Evolutionary conservation across 257 asterid species (phyloP), one percentile per base, ranked within the genome.

Genomic region (Eustoma russellianum): DNA sequence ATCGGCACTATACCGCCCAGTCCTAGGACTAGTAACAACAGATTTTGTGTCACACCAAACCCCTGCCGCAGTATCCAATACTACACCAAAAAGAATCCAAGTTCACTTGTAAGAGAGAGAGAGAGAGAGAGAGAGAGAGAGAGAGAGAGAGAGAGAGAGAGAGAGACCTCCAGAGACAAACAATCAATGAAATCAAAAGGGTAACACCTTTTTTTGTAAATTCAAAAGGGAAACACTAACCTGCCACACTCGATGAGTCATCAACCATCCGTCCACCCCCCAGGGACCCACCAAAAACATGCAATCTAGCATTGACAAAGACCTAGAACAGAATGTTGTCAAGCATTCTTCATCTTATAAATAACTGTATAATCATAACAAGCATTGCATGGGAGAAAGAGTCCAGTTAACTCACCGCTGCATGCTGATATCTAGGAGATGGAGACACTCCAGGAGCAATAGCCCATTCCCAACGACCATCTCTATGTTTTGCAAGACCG

Each of bases 381-480:
- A 41, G 40, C 16, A 55, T 40, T n/a, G 30, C 9, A 40, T 12
- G 43, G 12, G 40, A 59, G 34, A 48, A 57, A 44, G 8, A 5
- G 6, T 30, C 13, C 18, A 17, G 53, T 40, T 13, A 60, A 75
- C 92, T 71, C 66, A 92, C 99, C 18, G 97, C 99, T 50, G 97
- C 99, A 70, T 93, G 99, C 74, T 93, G 99, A 76, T 93, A 93
- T 81, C 99, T 88, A 49, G 95, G 63, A 64, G 99, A 93, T 3
- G 99, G 99, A 62, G 99, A 93, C 61, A 93, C 99, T 56, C 99
- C 99, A 57, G 99, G 99, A 61, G 99, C 99, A 72, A 93, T 93
- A 68, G 99, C 99, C 99, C 99, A 93, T 74, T 93, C 99, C 99
- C 99, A 93, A 41, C 99, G 95, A 67, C 99, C 99, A 83, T 93